Evolutionary conservation across 2,329 filamentous ascomycete species (phyloP).

Genomic region (Aspergillus tanneri): DNA sequence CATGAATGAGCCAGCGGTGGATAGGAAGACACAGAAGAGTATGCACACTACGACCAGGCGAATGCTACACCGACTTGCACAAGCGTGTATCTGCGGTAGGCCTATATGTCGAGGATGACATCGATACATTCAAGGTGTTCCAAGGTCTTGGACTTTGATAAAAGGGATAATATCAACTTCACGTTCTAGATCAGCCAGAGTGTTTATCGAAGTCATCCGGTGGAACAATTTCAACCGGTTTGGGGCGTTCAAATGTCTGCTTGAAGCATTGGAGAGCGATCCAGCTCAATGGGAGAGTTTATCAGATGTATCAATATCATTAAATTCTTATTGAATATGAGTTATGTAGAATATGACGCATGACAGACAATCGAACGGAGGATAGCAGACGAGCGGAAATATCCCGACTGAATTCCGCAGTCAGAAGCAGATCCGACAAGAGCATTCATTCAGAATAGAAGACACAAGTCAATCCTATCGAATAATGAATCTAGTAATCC

Average conservation of each 20-base stretch:
- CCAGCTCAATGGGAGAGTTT: background rate
- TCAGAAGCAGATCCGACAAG: too few species aligned
- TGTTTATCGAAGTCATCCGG: slow-evolving; percentile 93
- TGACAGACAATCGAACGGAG: too few species aligned
- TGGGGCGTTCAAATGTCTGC: slow-evolving; percentile 85
- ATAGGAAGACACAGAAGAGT: slow-evolving; percentile 87
- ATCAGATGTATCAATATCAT: background rate
- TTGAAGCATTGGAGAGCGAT: slow-evolving; percentile 60
- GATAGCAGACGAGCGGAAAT: too few species aligned
- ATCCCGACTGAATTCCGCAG: too few species aligned
- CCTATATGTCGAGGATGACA: slow-evolving; percentile 67
- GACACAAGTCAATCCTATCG: too few species aligned
- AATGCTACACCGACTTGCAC: slow-evolving; percentile 76
- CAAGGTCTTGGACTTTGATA: slow-evolving; percentile 92
- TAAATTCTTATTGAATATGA: too few species aligned
- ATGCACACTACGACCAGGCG: slow-evolving; percentile 65
- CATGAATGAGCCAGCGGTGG: slow-evolving; percentile 85
- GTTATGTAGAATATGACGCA: too few species aligned
- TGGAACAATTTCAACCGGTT: slow-evolving; percentile 84
- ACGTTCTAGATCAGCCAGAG: slow-evolving; percentile 89
- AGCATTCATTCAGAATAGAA: too few species aligned
- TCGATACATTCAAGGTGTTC: slow-evolving; percentile 68
- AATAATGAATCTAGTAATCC: too few species aligned
- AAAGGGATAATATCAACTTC: slow-evolving; percentile 76
- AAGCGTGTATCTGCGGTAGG: slow-evolving; percentile 61